Base-by-base conservation (phyloP, 352 stramenopile species). In the Peronosclerospora sorghi region DNA sequence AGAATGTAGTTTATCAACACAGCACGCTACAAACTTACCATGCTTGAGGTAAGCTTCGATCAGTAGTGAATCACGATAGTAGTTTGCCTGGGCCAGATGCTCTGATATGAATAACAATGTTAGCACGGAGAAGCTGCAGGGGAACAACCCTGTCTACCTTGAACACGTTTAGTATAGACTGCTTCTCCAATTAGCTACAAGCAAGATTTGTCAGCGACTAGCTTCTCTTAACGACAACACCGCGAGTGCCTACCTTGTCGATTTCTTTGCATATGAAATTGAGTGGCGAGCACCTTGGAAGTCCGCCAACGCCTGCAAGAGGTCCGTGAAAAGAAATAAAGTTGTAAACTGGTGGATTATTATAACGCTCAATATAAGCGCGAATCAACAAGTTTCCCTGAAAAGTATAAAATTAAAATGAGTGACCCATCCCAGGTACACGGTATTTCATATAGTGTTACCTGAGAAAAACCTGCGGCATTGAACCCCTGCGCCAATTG, bases 291-390 rank as follows among this genome's bases (percentile, higher is more conserved):
- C 92, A 97, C 14, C 88, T 65, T 0, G 92, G 92, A 1, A 97
- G 63, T 5, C 73, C 88, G 23, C 72, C 88, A 15, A 95, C 80
- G 9, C 92, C 92, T 36, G 82, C 85, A 32, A 96, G 73, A 1
- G 91, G 84, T 1, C 92, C 92, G 59, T 96, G 90, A 38, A 98
- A 73, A 9, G 81, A 94, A 17, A 97, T 55, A 47, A 96, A 97
- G 36, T 76, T 95, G 41, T 77, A 41, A 9, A 97, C 86, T 7
- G 86, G 78, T 21, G 92, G 92, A 48, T 91, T 54, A 51, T 98
- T 97, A 66, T 94, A 96, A 8, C 76, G 75, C 36, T 94, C 60
- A 39, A 97, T 91, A 57, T 98, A 98, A 5, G 78, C 89, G n/a
- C 90, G 76, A 50, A 96, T 94, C 13, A 97, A 56, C 35, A 96